Evolutionary conservation across 2,329 filamentous ascomycete species (phyloP).

Genomic region (Volutella citrinella): DNA sequence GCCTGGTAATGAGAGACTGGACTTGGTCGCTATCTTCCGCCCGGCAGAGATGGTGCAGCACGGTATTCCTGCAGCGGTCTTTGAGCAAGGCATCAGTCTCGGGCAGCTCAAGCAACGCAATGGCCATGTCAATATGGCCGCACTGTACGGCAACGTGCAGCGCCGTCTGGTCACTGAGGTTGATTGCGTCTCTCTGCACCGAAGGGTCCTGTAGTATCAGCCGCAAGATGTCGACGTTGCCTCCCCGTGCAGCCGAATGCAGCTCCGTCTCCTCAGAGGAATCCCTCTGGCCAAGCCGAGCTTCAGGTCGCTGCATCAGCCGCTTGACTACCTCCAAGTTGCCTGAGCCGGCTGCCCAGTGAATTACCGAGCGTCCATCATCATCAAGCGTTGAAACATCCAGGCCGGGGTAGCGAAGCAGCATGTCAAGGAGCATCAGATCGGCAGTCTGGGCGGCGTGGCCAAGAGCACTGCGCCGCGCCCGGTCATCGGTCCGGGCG

Average conservation of each 20-base stretch:
- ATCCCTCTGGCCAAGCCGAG: too few relatives aligned
- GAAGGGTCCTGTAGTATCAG: too few relatives aligned
- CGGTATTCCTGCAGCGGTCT: conserved; percentile 2
- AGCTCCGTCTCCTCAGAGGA: too few relatives aligned
- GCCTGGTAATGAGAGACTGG: background rate
- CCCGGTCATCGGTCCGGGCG: conserved; percentile 1
- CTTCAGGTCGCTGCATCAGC: too few relatives aligned
- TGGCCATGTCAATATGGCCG: background rate
- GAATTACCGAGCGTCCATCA: too few relatives aligned
- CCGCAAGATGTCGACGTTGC: too few relatives aligned
- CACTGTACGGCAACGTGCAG: conserved; percentile 1
- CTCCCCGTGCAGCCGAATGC: too few relatives aligned
- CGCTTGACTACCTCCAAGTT: too few relatives aligned
- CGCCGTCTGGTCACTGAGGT: too few relatives aligned
- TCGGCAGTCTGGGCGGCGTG: conserved; percentile 1
- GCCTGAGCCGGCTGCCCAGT: too few relatives aligned
- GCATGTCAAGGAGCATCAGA: conserved; percentile 1
- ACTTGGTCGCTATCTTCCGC: background rate
- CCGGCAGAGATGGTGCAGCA: conserved; percentile 6
- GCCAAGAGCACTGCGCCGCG: conserved; percentile 1
- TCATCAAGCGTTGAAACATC: conserved; percentile 1
- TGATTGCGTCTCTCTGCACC: too few relatives aligned
- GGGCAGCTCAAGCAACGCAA: conserved; percentile 4
- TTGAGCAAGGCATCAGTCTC: conserved; percentile 7
- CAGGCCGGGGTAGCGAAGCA: conserved; percentile 8